Conservation (phyloP, 306 rosid species). For the Quercus wislizeni region DNA sequence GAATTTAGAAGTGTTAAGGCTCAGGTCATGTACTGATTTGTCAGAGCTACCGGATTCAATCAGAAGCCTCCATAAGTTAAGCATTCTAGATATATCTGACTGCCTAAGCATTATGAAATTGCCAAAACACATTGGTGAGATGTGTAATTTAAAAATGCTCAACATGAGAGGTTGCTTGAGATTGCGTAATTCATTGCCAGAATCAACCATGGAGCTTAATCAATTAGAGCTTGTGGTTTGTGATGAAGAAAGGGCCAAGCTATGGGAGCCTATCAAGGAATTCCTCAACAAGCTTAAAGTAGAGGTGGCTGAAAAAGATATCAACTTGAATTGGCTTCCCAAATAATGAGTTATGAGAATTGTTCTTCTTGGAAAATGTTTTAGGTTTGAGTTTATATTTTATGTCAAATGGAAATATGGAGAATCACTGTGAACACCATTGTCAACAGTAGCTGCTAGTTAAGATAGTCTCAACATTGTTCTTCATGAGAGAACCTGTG, state of each 20-base stretch:
- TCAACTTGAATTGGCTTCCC: slow-evolving; percentile 34
- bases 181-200: slow-evolving; percentile 3
- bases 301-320: slow-evolving; percentile 20
- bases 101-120: slow-evolving; percentile 26
- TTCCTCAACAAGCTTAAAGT: not conserved
- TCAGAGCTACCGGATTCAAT: slow-evolving; percentile 22
- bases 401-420: no score
- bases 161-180: slow-evolving; percentile 25
- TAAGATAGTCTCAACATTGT: slow-evolving; percentile 67
- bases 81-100: slow-evolving; percentile 32
- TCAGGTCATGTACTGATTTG: slow-evolving; percentile 31
- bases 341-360: not conserved
- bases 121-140: slow-evolving; percentile 28
- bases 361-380: not conserved
- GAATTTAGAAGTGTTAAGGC: slow-evolving; percentile 29
- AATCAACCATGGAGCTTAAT: slow-evolving; percentile 2
- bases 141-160: slow-evolving; percentile 20
- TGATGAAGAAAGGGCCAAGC: slow-evolving; percentile 20
- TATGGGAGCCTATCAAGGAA: not conserved
- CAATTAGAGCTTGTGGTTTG: slow-evolving; percentile 24
- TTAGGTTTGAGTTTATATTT: not conserved
- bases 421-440: no score
- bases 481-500: slow-evolving; percentile 88
- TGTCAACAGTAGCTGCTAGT: no score
- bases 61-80: slow-evolving; percentile 4